phyloP scores from a whole-genome alignment of 257 asterid genomes.

The Solanum acaule region DNA sequence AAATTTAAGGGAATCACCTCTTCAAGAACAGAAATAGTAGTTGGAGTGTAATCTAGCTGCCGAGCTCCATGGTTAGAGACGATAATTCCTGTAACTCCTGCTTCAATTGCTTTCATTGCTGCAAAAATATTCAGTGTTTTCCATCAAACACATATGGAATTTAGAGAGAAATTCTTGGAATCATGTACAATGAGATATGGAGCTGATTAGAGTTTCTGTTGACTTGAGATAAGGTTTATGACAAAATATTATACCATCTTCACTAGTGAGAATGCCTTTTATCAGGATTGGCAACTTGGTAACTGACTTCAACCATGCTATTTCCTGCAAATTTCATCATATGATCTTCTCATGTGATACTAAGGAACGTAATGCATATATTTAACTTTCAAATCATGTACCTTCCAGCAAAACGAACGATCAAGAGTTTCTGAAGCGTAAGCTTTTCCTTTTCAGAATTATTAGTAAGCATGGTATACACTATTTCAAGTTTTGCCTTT shows the following conservation, averaged over 20 bases:
- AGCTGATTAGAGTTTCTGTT: background rate
- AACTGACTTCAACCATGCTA: slow-evolving; percentile 49
- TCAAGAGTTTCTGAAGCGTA: slow-evolving; percentile 29
- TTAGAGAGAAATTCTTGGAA: background rate
- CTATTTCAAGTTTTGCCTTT: background rate
- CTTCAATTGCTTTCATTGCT: slow-evolving; percentile 50
- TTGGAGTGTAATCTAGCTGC: slow-evolving; percentile 45
- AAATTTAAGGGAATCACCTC: slow-evolving; percentile 19
- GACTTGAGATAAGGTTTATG: background rate
- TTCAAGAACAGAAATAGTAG: slow-evolving; percentile 51
- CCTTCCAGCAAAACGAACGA: slow-evolving; percentile 49
- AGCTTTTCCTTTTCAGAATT: slow-evolving; percentile 34
- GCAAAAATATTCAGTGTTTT: background rate
- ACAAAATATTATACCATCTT: slow-evolving; percentile 32
- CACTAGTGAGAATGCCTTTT: slow-evolving; percentile 47
- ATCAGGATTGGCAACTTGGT: slow-evolving; percentile 45
- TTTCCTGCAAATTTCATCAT: slow-evolving; percentile 32
- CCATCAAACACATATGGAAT: background rate
- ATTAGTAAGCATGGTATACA: background rate
- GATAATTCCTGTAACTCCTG: slow-evolving; percentile 39
- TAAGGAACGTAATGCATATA: background rate
- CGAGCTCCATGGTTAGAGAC: slow-evolving; percentile 68
- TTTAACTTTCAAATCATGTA: background rate
- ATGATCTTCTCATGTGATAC: background rate
- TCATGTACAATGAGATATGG: background rate